Percentiles rank a stretch among this genome's conserved stretches.
phyloP scores from a whole-genome alignment of 306 rosid genomes.

The Carpinus fangiana region DNA sequence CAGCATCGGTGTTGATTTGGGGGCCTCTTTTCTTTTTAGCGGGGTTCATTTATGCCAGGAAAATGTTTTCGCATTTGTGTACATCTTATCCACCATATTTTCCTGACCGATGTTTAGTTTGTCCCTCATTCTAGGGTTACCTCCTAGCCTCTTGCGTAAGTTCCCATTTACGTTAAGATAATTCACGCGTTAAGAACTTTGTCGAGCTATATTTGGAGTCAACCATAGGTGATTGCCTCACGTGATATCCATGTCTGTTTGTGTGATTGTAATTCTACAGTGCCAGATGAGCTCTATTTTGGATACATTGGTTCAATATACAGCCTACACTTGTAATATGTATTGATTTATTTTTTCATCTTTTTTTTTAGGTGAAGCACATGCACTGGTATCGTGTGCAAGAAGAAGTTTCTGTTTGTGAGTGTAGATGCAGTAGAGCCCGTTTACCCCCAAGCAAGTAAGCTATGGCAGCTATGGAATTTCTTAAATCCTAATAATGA shows the following conservation, averaged over 20 bases:
- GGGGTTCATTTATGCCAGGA: not conserved
- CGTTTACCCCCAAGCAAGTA: slow-evolving; percentile 94
- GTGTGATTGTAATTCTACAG: slow-evolving; percentile 9
- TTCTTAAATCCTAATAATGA: slow-evolving; percentile 21
- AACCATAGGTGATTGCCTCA: not conserved
- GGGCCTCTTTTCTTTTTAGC: not conserved
- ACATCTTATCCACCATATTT: not conserved
- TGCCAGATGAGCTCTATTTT: not conserved
- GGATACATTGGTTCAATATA: not conserved
- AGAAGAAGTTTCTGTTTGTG: slow-evolving; percentile 77
- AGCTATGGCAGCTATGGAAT: slow-evolving; percentile 29
- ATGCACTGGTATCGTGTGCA: slow-evolving; percentile 84
- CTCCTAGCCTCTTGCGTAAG: not conserved
- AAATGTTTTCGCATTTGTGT: not conserved
- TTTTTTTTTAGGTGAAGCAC: slow-evolving; percentile 77
- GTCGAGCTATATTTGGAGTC: not conserved
- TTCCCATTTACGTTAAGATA: slow-evolving; percentile 1
- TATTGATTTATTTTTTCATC: slow-evolving; percentile 1
- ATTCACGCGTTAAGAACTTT: not conserved
- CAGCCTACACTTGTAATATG: not conserved
- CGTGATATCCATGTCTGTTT: not conserved
- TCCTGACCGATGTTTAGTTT: not conserved
- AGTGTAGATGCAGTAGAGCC: slow-evolving; percentile 95
- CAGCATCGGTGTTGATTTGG: not conserved
- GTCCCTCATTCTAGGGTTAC: not conserved